Evolutionary conservation across 495 filamentous ascomycete genomes (phyloP).

Genomic region (Talaromyces nanjingensis): DNA sequence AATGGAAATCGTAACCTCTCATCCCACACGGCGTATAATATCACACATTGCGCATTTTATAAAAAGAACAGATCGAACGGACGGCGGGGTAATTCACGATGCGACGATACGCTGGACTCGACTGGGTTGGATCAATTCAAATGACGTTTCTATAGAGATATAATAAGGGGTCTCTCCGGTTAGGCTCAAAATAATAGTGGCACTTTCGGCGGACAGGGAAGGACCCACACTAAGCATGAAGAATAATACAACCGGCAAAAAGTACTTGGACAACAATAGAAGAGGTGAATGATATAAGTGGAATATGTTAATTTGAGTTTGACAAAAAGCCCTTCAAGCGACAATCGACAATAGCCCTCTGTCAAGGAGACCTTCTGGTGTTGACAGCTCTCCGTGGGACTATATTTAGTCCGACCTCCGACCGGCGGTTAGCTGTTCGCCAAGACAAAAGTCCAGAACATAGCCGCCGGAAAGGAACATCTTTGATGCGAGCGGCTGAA

Average conservation of each 20-base stretch:
- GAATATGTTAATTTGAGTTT: too few species aligned
- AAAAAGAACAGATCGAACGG: not conserved
- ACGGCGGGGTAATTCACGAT: not conserved
- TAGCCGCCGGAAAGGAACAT: not conserved
- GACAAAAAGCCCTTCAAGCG: too few species aligned
- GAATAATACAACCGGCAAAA: not conserved
- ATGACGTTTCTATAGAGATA: conserved; percentile 3
- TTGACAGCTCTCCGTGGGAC: conserved; percentile 12
- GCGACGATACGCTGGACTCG: not conserved
- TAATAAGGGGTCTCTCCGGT: not conserved
- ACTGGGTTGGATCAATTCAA: not conserved
- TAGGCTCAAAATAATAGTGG: conserved; percentile 5
- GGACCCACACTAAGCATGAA: not conserved
- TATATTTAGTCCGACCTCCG: not conserved
- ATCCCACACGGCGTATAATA: not conserved
- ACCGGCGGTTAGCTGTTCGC: not conserved
- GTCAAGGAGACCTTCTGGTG: not conserved
- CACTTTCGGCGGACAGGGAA: not conserved
- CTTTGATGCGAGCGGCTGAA: conserved; percentile 1
- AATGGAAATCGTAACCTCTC: not conserved
- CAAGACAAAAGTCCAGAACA: not conserved
- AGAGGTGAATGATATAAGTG: not conserved
- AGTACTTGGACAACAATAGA: not conserved
- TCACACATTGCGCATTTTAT: not conserved
- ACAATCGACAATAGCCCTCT: not conserved